Percentiles rank a stretch among this genome's conserved stretches.
These are phyloP conservation scores for Colletotrichum sp. DNA, from an alignment of 2,329 filamentous ascomycete genomes.

Conservation along the genomic window DNA sequence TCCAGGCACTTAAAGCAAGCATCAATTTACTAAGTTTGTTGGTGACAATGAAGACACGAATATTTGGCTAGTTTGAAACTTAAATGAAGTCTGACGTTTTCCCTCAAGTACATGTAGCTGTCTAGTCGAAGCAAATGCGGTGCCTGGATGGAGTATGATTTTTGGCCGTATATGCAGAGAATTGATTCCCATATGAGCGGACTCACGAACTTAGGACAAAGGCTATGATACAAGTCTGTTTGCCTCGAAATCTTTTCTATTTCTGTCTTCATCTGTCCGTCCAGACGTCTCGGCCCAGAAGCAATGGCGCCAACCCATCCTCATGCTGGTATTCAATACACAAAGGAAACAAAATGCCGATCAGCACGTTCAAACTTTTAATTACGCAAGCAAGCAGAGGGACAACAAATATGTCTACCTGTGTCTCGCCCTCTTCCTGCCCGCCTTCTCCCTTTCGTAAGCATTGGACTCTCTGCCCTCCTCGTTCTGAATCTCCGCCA, in stretches of 20 bases:
- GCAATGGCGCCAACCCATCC: background rate
- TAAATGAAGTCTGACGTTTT: background rate
- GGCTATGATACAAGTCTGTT: background rate
- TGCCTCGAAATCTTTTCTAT: background rate
- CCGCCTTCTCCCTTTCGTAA: slow-evolving; percentile 85
- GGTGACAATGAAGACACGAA: background rate
- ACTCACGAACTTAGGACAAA: background rate
- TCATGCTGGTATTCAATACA: slow-evolving; percentile 16
- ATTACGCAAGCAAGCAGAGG: background rate
- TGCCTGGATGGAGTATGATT: background rate
- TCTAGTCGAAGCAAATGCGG: background rate
- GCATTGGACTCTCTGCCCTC: slow-evolving; percentile 85
- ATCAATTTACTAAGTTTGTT: background rate
- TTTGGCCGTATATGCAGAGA: background rate
- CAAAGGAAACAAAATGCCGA: slow-evolving; percentile 6
- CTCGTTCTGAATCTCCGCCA: slow-evolving; percentile 95
- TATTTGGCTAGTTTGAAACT: background rate
- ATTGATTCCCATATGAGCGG: background rate
- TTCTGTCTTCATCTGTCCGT: background rate
- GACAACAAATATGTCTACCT: background rate
- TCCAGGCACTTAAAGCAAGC: background rate
- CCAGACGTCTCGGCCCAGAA: background rate
- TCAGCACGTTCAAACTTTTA: slow-evolving; percentile 8
- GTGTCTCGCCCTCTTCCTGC: slow-evolving; percentile 67
- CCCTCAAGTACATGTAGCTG: background rate